These are phyloP conservation scores for Tubosaeta brunneosetosa DNA, from an alignment of 768 basidiomycete species.

Conservation along the genomic window DNA sequence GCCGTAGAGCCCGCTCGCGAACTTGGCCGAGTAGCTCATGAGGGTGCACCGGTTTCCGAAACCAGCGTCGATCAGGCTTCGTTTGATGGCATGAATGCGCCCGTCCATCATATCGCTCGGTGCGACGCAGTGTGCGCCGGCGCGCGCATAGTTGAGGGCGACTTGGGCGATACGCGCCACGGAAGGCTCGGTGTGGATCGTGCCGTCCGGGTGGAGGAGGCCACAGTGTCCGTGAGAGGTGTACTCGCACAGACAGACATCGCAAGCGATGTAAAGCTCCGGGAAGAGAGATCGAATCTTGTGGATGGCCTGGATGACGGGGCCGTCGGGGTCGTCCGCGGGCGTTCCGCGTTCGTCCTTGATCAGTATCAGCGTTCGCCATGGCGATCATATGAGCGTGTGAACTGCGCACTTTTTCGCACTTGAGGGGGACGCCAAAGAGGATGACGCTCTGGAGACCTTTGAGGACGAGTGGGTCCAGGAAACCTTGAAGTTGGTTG, in stretches of 20 bases:
- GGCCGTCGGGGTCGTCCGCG: constrained; percentile 86
- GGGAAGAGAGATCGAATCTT: constrained; percentile 77
- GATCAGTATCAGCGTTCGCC: background rate
- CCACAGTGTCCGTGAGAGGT: constrained; percentile 98
- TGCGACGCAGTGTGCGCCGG: constrained; percentile 97
- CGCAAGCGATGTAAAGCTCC: constrained; percentile 80
- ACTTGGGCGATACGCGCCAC: constrained; percentile 89
- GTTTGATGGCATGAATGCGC: constrained; percentile 84
- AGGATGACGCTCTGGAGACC: constrained; percentile 90
- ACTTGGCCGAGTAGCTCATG: constrained; percentile 98
- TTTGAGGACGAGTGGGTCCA: constrained; percentile 83
- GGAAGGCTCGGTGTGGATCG: constrained; percentile 73
- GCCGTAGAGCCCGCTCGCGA: constrained; percentile 91
- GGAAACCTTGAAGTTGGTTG: constrained; percentile 84
- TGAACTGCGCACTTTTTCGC: constrained; percentile 54
- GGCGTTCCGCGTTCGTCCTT: constrained; percentile 81
- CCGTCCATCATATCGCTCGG: constrained; percentile 99
- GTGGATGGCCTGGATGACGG: constrained; percentile 90
- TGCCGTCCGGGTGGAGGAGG: constrained; percentile 64
- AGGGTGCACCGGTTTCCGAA: constrained; percentile 84
- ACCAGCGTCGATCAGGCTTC: constrained; percentile 75
- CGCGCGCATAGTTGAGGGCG: constrained; percentile 84
- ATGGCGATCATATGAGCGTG: background rate
- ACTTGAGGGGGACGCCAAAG: constrained; percentile 87
- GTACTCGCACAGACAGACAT: constrained; percentile 99